phyloP scores from a whole-genome alignment of 2,329 filamentous ascomycete species.

The Trichothecium sympodiale region DNA sequence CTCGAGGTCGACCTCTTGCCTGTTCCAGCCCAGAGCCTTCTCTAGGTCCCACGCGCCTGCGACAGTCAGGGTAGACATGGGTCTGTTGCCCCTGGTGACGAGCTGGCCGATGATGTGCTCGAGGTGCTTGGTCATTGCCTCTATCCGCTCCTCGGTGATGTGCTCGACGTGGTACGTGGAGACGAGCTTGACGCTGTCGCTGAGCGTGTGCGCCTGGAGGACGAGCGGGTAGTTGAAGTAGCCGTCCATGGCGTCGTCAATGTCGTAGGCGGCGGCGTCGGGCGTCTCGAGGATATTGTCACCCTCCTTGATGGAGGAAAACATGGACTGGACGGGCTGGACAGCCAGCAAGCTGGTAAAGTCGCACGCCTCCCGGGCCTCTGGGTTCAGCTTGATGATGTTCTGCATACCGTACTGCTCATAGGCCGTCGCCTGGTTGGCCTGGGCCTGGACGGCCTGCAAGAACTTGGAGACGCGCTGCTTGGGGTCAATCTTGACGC shows the following conservation, averaged over 20 bases:
- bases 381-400: constrained; percentile 7
- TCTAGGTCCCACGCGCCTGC: constrained; percentile 1
- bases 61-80: constrained; percentile 1
- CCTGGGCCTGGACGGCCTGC: constrained; percentile 7
- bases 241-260: constrained; percentile 1
- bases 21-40: constrained; percentile 2
- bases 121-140: neutral
- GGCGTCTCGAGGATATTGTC: neutral
- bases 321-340: constrained; percentile 1
- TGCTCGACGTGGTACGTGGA: constrained; percentile 1
- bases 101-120: constrained; percentile 2
- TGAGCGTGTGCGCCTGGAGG: neutral
- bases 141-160: neutral
- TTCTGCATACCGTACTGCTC: constrained; percentile 12
- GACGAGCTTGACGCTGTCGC: neutral
- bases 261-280: neutral
- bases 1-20: neutral
- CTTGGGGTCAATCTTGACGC: constrained; percentile 5
- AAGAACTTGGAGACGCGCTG: constrained; percentile 6
- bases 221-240: constrained; percentile 3
- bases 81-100: neutral
- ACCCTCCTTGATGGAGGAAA: no score
- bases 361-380: constrained; percentile 4
- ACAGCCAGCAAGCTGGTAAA: constrained; percentile 2
- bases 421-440: constrained; percentile 10